Conservation (phyloP, 768 basidiomycete species). For the Naganishia vaughanmartiniae region DNA sequence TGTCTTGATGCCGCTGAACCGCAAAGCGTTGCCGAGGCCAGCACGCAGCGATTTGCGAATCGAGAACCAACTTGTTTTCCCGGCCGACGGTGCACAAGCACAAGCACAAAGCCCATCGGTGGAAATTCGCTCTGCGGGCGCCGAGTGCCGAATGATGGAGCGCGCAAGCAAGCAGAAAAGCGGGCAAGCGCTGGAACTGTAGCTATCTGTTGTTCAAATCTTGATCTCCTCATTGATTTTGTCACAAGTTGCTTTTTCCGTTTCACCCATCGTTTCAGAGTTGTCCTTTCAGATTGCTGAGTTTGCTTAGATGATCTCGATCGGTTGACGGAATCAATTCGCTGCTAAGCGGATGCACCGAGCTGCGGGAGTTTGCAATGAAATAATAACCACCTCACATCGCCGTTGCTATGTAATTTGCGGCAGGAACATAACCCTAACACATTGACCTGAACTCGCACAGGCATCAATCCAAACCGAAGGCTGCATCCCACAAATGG, state of each 20-base stretch:
- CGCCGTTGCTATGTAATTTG: no score
- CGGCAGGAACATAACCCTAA: no score
- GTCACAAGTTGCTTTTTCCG: background rate
- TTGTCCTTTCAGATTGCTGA: no score
- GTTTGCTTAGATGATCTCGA: background rate
- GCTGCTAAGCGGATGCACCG: background rate
- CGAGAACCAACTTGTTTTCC: slow-evolving; percentile 14
- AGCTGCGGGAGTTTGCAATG: background rate
- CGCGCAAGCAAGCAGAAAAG: no score
- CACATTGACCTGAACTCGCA: no score
- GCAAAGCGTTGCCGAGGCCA: slow-evolving; percentile 1
- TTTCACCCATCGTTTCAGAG: background rate
- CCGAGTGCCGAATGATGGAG: background rate
- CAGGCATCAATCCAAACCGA: no score
- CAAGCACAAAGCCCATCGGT: no score
- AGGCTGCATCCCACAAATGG: background rate
- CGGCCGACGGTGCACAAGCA: background rate
- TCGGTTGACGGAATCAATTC: background rate
- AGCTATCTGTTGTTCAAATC: background rate
- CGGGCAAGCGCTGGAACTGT: no score
- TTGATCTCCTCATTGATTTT: background rate
- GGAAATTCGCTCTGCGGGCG: background rate
- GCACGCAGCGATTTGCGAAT: slow-evolving; percentile 1
- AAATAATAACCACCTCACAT: background rate
- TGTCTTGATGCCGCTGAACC: slow-evolving; percentile 25